Base-by-base conservation (phyloP, 139 green algal species). In the Chlamydomonas sphaeroides region DNA sequence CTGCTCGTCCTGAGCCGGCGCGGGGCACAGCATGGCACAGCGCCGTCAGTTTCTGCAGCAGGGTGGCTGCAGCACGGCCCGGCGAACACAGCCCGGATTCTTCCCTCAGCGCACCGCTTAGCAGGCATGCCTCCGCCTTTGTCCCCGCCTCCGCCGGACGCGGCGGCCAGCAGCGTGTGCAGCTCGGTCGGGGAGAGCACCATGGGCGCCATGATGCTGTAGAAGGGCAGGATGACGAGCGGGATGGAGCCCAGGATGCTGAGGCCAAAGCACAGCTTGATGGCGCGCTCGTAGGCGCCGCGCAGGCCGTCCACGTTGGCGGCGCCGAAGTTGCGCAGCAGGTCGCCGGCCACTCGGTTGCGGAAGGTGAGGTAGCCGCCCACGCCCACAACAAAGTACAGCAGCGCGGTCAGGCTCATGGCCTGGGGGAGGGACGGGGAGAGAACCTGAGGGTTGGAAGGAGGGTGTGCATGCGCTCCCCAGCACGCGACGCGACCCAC, bases 281-380 rank as follows among this genome's bases (percentile, higher is more conserved):
- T 84, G 18, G 92, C 80, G 2, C 91, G 88, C 87, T 96, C 93
- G 42, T 94, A 95, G 3, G 89, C 84, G 7, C 89, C 90, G 0
- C 91, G 74, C 53, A 94, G 30, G 17, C 85, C 85, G 41, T 84
- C 65, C 35, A 84, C 74, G 26, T 85, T 39, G 20, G 81, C 53
- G n/a, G 89, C 91, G 23, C 93, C 93, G 49, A 97, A 88, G 88
- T 97, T 97, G 14, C 94, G 88, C 62, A 97, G 87, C 67, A 97
- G 71, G 78, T 97, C 94, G 23, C 94, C 94, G 21, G 87, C 66
- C 32, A 84, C 90, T 41, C 84, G 75, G n/a, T 78, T 69, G 78
- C 90, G 84, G 80, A 96, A 97, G 28, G 88, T 89, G 33, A 90
- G 38, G 87, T 97, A 97, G 15, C 94, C 94, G 15, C 78, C 86